phyloP scores from a whole-genome alignment of 352 stramenopile species.

The Plasmopara halstedii region DNA sequence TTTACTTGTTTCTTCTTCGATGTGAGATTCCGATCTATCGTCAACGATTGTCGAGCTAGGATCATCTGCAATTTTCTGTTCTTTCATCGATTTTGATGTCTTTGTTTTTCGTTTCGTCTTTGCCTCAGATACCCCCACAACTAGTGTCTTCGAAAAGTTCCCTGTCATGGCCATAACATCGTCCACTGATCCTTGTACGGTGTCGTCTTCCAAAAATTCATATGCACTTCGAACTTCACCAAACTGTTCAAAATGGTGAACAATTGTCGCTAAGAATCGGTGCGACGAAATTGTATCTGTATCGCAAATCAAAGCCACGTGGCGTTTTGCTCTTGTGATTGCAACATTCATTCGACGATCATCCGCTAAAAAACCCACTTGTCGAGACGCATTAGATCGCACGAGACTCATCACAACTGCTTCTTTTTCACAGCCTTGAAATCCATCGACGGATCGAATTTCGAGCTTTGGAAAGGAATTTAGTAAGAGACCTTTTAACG shows the following conservation, averaged over 20 bases:
- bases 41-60: no score
- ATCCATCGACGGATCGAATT: conserved; percentile 95
- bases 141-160: not conserved
- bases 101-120: no score
- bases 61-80: no score
- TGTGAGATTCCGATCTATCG: no score
- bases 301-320: conserved; percentile 94
- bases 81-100: no score
- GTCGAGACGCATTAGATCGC: conserved; percentile 81
- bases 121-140: not conserved
- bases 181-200: conserved; percentile 30
- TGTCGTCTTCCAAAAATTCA: conserved; percentile 68
- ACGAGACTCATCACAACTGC: conserved; percentile 98
- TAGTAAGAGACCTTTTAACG: conserved; percentile 83
- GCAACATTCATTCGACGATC: conserved; percentile 97
- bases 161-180: conserved; percentile 9
- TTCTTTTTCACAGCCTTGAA: conserved; percentile 96
- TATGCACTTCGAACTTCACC: conserved; percentile 87
- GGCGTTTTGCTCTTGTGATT: conserved; percentile 93
- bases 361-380: conserved; percentile 95
- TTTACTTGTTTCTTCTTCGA: no score
- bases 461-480: conserved; percentile 66
- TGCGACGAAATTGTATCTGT: conserved; percentile 89
- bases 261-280: conserved; percentile 86
- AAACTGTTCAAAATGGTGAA: conserved; percentile 89